Base-by-base conservation (phyloP, 2,329 filamentous ascomycete genomes). In the Trichothecium sympodiale region DNA sequence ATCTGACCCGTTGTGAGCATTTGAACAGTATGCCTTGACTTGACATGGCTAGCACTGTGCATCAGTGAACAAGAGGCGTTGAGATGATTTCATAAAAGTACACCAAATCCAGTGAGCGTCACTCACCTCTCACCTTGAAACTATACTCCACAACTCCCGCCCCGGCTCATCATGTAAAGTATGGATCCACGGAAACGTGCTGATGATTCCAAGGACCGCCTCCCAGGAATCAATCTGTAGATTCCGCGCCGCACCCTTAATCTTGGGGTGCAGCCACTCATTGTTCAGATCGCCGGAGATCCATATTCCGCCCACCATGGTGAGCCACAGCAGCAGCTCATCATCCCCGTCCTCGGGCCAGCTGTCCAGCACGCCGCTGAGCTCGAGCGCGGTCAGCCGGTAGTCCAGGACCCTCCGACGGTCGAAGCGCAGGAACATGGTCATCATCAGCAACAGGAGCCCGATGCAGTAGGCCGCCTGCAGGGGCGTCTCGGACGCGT, bases 121-220 rank as follows among this genome's bases (percentile, higher is more conserved):
- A n/a, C n/a, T n/a, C n/a, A n/a, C n/a, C n/a, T n/a, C n/a, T 26
- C 34, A 17, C 33, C 17, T 15, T 4, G 8, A 15, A 6, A 34
- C 5, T 23, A 10, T 14, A 9, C 23, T 14, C 40, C 40, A 42
- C 13, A 42, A 16, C 16, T 29, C 35, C 3, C 15, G 30, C 7
- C 41, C 41, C 10, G 35, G 38, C n/a, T 32, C 30, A 33, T 41
- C 36, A 17, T 40, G 36, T 17, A 43, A 16, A 23, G 32, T 15
- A 20, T 34, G 27, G 12, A 45, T 23, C 43, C 41, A 43, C 2
- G 43, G 39, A 31, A 45, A 45, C 8, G 20, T 30, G 8, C 20
- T 15, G 8, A 43, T 10, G 9, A 9, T 34, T 5, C 4, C 10
- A 5, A 7, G 29, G 9, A 33, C 41, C n/a, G 40, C 38, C 5